Evolutionary conservation across 1,139 yeast genomes (phyloP), one percentile per base, ranked within the genome.

Genomic region (Suhomyces maxii): DNA sequence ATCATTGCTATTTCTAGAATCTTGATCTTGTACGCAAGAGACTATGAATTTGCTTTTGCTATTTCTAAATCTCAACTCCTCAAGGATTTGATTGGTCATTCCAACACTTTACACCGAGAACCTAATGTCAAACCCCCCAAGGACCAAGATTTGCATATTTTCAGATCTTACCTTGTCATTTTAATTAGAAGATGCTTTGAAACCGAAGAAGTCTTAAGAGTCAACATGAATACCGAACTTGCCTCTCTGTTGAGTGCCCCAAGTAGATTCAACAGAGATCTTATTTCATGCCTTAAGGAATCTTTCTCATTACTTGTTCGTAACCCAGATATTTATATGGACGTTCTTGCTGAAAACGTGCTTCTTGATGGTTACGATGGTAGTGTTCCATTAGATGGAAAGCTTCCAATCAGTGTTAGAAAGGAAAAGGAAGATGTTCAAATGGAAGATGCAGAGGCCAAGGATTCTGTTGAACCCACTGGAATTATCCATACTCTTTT

Each of bases 111-210:
- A 6, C 11, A 30, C 7, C 10, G 36, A 3, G 36, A 18, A 8
- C 33, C 40, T 32, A 48, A 53, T n/a, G 40, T 26, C 7, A 13
- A 18, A 35, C 4, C n/a, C 25, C 46, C 44, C 5, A 42, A 48
- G 23, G 41, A 42, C 25, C 42, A 46, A n/a, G 54, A 51, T 6
- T 36, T 65, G 18, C 64, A 60, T 1, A 30, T 41, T 5, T 51
- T 47, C 36, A 54, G 53, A 39, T 44, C 46, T 26, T 45, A 55
- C 3, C 41, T 64, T 6, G 64, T 78, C 3, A 69, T 82, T 25
- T 68, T 89, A 28, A 64, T 85, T 6, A 77, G 97, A 58, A 75
- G 87, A 44, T 82, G 90, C 47, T 82, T 84, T 59, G 98, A 91
- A 60, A 77, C 82, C 1, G 65, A 68, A 0, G 76, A 73, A 0